Evolutionary conservation across 495 filamentous ascomycete genomes (phyloP).

Genomic region (Talaromyces adpressus): DNA sequence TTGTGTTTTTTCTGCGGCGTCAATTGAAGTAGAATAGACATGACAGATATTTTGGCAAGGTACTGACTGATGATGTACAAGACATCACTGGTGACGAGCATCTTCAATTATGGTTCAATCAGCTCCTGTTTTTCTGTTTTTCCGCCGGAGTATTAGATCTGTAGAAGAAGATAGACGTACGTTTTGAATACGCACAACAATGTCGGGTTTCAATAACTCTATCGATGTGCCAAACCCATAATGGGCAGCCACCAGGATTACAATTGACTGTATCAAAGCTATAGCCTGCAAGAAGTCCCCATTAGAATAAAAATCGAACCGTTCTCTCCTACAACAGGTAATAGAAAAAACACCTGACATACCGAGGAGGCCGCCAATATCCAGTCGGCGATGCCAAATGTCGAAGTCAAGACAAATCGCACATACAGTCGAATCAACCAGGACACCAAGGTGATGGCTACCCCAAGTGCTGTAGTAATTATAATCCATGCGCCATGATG

Average conservation of each 20-base stretch:
- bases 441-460: slow-evolving; percentile 39
- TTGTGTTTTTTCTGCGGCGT: slow-evolving; percentile 39
- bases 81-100: slow-evolving; percentile 31
- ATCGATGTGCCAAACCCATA: slow-evolving; percentile 36
- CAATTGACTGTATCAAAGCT: neutral
- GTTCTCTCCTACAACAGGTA: neutral
- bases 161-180: slow-evolving; percentile 14
- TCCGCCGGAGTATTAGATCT: neutral
- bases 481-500: slow-evolving; percentile 40
- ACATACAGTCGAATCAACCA: slow-evolving; percentile 40
- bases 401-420: slow-evolving; percentile 28
- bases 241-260: neutral
- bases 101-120: slow-evolving; percentile 16
- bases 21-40: slow-evolving; percentile 39
- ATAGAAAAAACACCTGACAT: neutral
- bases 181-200: slow-evolving; percentile 28
- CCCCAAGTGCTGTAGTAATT: slow-evolving; percentile 38
- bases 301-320: neutral
- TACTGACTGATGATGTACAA: slow-evolving; percentile 37
- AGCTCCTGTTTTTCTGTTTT: neutral
- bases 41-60: slow-evolving; percentile 40
- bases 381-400: slow-evolving; percentile 32
- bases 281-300: neutral
- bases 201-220: slow-evolving; percentile 20
- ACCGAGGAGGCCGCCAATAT: neutral